Percentiles rank a stretch among this genome's conserved stretches.
Evolutionary conservation across 164 flowering plant genomes (phyloP).

Genomic region (Santalum album): DNA sequence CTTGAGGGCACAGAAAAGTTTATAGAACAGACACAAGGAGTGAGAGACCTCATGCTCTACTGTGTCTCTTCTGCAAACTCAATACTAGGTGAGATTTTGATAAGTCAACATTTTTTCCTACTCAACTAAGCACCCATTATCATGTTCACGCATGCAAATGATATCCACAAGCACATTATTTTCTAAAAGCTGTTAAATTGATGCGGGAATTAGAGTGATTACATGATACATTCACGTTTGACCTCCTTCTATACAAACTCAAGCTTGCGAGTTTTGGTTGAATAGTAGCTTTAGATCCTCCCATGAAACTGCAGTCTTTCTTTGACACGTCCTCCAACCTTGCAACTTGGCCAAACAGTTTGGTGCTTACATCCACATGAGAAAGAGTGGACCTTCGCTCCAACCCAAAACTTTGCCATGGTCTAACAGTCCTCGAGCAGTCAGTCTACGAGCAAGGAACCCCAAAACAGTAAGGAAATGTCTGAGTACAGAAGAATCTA

Average conservation of each 20-base stretch:
- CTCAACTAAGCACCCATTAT: too few relatives aligned
- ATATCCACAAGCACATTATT: too few relatives aligned
- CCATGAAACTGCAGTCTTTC: constrained; percentile 26
- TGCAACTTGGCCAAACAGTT: constrained; percentile 12
- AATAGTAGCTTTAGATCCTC: constrained; percentile 24
- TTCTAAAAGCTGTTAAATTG: too few relatives aligned
- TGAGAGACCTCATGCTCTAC: too few relatives aligned
- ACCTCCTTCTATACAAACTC: constrained; percentile 10
- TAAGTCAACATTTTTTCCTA: too few relatives aligned
- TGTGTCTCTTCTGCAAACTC: too few relatives aligned
- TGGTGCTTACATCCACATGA: constrained; percentile 5
- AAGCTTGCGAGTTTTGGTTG: constrained; percentile 23
- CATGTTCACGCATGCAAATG: too few relatives aligned
- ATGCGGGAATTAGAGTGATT: constrained; percentile 10
- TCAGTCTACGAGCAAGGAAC: constrained; percentile 12
- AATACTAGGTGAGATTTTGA: background rate
- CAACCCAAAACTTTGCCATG: constrained; percentile 2
- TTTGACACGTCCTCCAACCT: constrained; percentile 7
- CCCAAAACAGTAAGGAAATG: too few relatives aligned
- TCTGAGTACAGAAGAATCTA: too few relatives aligned
- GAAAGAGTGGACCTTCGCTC: constrained; percentile 8
- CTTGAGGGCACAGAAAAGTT: too few relatives aligned
- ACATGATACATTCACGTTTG: constrained; percentile 40
- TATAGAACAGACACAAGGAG: too few relatives aligned
- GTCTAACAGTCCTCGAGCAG: constrained; percentile 4